Evolutionary conservation across 179 eudicot genomes (phyloP), one percentile per base, ranked within the genome.

Genomic region (Amaranthus tricolor): DNA sequence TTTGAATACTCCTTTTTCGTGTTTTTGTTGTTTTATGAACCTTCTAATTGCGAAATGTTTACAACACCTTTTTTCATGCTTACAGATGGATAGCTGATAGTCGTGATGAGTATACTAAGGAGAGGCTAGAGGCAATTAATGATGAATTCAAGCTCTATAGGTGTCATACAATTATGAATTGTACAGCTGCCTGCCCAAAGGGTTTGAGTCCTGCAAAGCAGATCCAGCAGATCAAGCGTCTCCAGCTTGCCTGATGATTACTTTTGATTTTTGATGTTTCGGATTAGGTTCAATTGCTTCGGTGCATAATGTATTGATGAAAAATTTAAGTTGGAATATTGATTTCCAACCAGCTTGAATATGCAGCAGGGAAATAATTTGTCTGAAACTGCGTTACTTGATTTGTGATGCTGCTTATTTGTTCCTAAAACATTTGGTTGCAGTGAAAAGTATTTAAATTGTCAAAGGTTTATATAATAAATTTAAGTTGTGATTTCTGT

Each of bases 41-140:
- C 17, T 9, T 69, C 40, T 52, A 14, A 31, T 31, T 16, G 53
- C 56, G 51, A 60, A 68, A 20, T 52, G 14, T 9, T 48, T 43
- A 21, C 57, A 31, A 31, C 40, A 14, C 68, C 6, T 76, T 4
- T 74, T 17, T 13, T 64, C 7, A 71, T 57, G 45, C 64, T 51
- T 84, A 85, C 86, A 96, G 99, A 79, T 96, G 99, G 99, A 96
- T 96, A 74, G 94, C 89, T 87, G 99, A 96, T 83, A 96, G 98
- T 70, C 97, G 99, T 76, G 99, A 96, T 86, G 99, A 96, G 83
- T 96, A 87, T 68, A 93, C 98, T 43, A 77, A 87, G 74, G 99
- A 96, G 79, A 88, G 99, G 14, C 84, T 96, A 15, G 98, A 96
- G 47, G 97, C 98, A 19, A 82, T 96, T 40, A 83, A 85, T 53